Conservation (phyloP, 306 rosid species). For the Vigna unguiculata region DNA sequence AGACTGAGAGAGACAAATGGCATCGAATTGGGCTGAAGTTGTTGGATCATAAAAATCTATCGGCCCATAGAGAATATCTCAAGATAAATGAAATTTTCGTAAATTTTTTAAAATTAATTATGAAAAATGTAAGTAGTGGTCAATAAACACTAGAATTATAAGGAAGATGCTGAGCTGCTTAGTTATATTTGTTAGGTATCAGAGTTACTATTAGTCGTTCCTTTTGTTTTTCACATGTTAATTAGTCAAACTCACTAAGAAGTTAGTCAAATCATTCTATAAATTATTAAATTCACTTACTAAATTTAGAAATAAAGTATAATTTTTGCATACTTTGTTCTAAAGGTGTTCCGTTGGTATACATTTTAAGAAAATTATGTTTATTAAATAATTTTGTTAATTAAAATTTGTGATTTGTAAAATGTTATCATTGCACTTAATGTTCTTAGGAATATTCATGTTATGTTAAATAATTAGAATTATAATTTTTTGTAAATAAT, state of each 20-base stretch:
- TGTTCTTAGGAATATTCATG: not conserved
- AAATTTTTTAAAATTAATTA: not conserved
- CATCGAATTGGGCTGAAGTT: not conserved
- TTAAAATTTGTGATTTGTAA: not conserved
- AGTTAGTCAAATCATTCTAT: too few relatives aligned
- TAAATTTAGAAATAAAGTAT: not conserved
- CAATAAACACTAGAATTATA: not conserved
- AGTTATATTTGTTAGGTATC: not conserved
- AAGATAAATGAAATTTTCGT: too few relatives aligned
- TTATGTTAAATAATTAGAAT: not conserved
- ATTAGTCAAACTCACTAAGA: not conserved
- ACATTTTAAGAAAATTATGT: not conserved
- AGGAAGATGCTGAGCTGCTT: not conserved
- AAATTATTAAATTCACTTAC: too few relatives aligned
- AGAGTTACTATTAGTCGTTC: not conserved
- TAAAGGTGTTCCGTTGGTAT: not conserved
- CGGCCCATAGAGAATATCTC: not conserved
- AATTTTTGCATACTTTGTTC: not conserved
- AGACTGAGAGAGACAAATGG: not conserved
- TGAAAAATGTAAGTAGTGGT: not conserved
- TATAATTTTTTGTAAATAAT: not conserved
- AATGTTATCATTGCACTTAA: not conserved
- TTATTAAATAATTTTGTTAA: not conserved
- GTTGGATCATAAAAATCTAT: constrained; percentile 1
- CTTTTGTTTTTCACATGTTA: not conserved